Evolutionary conservation across 2,329 filamentous ascomycete species (phyloP).

Genomic region (Ceratocystis cacaofunesta): DNA sequence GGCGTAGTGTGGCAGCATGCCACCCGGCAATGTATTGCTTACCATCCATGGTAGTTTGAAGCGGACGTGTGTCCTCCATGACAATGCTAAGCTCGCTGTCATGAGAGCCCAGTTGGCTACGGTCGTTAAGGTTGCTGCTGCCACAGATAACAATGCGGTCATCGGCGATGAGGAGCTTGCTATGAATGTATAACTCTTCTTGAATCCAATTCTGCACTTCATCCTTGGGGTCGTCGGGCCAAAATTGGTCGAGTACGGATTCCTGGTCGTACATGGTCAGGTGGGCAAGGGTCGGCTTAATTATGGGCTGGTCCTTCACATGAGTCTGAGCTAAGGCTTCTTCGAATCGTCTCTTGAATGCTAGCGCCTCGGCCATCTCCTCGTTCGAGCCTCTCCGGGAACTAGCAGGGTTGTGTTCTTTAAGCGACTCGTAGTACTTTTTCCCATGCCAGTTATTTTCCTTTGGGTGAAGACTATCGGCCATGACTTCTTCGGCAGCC

Average conservation of each 20-base stretch:
- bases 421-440: slow-evolving; percentile 12
- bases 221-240: slow-evolving; percentile 61
- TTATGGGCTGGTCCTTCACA: slow-evolving; percentile 19
- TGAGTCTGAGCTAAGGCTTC: slow-evolving; percentile 24
- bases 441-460: slow-evolving; percentile 54
- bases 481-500: slow-evolving; percentile 79
- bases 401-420: slow-evolving; percentile 24
- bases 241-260: slow-evolving; percentile 51
- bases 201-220: slow-evolving; percentile 86
- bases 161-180: slow-evolving; percentile 78
- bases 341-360: slow-evolving; percentile 24
- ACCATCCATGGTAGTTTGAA: slow-evolving; percentile 66
- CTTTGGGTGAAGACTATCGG: slow-evolving; percentile 37
- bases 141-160: slow-evolving; percentile 75
- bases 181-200: slow-evolving; percentile 91
- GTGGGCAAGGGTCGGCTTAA: slow-evolving; percentile 44
- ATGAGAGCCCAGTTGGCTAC: slow-evolving; percentile 72
- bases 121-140: slow-evolving; percentile 83
- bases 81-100: slow-evolving; percentile 85
- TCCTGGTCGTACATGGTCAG: slow-evolving; percentile 53
- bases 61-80: slow-evolving; percentile 62
- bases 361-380: slow-evolving; percentile 36
- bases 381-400: slow-evolving; percentile 33
- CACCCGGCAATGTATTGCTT: slow-evolving; percentile 61
- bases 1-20: slow-evolving; percentile 65